Conservation (phyloP, 1,284 basidiomycete genomes). For the Trametes sp. region DNA sequence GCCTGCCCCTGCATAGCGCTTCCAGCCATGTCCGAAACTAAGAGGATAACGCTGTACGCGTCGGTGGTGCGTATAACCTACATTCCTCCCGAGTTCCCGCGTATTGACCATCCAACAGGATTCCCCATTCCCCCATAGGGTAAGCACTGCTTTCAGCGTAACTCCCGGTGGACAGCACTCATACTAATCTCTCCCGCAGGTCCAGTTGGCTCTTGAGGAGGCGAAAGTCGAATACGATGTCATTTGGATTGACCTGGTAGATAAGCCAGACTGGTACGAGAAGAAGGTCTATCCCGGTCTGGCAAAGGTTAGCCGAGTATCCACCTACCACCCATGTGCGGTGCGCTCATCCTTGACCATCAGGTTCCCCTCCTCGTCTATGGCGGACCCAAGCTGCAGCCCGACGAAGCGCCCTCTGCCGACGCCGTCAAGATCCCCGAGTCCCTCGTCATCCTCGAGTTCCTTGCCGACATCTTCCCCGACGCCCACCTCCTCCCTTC, state of each 20-base stretch:
- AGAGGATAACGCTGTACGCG: background rate
- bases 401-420: constrained; percentile 57
- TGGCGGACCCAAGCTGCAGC: constrained; percentile 58
- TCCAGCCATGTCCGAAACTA: background rate
- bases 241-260: constrained; percentile 62
- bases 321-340: constrained; percentile 9
- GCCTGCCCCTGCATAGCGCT: too few relatives aligned
- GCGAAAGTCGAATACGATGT: constrained; percentile 54
- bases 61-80: background rate
- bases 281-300: constrained; percentile 61
- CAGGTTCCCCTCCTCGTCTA: constrained; percentile 62
- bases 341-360: background rate
- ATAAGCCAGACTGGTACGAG: constrained; percentile 73
- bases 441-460: constrained; percentile 67
- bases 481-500: constrained; percentile 54
- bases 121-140: background rate
- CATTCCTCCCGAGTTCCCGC: background rate
- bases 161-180: background rate
- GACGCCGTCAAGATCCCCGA: constrained; percentile 66
- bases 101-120: background rate
- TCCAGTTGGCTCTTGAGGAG: constrained; percentile 55
- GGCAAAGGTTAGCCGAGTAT: constrained; percentile 54
- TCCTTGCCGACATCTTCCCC: constrained; percentile 62
- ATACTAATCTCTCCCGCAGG: background rate
- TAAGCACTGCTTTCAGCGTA: background rate